Conservation (phyloP, 108 stramenopile genomes). For the Stephanodiscus minutulus region DNA sequence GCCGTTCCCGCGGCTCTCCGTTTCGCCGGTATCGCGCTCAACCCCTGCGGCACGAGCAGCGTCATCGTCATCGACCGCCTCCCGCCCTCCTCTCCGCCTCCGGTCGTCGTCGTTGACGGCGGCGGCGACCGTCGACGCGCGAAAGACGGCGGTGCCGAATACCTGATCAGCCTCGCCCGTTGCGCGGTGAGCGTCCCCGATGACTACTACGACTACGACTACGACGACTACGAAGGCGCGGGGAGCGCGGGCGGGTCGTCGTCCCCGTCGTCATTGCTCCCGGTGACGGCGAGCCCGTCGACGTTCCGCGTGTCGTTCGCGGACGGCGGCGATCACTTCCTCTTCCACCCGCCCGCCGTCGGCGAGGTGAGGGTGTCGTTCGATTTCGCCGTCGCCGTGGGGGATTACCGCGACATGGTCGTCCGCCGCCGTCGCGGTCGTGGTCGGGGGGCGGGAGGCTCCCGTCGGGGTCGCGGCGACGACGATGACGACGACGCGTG, state of each 20-base stretch:
- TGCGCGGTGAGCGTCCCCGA: conserved; percentile 3
- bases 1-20: background rate
- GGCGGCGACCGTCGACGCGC: background rate
- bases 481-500: too few species aligned
- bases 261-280: background rate
- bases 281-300: conserved; percentile 17
- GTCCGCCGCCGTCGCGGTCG: background rate
- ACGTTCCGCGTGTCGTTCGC: conserved; percentile 16
- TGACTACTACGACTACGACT: background rate
- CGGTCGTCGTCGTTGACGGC: background rate
- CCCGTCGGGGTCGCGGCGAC: background rate
- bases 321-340: background rate
- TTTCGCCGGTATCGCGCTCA: background rate
- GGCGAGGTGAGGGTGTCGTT: conserved; percentile 24
- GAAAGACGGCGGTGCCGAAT: background rate
- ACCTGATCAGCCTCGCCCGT: conserved; percentile 25
- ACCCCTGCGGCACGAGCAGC: conserved; percentile 27
- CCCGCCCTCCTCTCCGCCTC: background rate
- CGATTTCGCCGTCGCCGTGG: conserved; percentile 16
- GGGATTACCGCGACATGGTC: background rate
- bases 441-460: background rate
- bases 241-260: background rate
- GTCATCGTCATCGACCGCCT: conserved; percentile 8
- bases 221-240: background rate
- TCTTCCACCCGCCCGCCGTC: background rate